A percentile compares a stretch with the other conserved stretches of the same genome.
Evolutionary conservation across 169 alveolate species (phyloP).

Genomic region (Blepharisma undulans): DNA sequence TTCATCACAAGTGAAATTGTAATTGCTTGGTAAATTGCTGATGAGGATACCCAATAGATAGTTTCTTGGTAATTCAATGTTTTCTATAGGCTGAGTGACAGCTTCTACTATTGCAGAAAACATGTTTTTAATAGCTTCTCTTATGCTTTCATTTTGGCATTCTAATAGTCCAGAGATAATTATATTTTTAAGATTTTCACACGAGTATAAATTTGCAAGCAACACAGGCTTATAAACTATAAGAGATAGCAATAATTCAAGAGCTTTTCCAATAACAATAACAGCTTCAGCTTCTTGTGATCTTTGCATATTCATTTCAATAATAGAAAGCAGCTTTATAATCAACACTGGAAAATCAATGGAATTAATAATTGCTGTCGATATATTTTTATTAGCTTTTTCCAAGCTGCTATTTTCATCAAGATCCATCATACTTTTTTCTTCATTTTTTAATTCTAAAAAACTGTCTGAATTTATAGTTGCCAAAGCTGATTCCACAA

Average conservation of each 20-base stretch:
- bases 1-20: conserved; percentile 47
- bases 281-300: conserved; percentile 39
- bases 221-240: conserved; percentile 1
- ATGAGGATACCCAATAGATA: conserved; percentile 45
- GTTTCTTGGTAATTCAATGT: conserved; percentile 33
- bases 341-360: conserved; percentile 3
- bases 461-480: conserved; percentile 34
- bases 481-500: conserved; percentile 22
- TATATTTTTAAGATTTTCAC: not conserved
- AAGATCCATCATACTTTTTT: not conserved
- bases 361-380: conserved; percentile 23
- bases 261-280: not conserved
- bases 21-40: conserved; percentile 38
- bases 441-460: conserved; percentile 21
- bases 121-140: not conserved
- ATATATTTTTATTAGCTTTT: conserved; percentile 4
- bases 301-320: conserved; percentile 30
- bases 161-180: not conserved
- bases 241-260: not conserved
- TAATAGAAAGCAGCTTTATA: not conserved
- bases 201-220: not conserved
- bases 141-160: not conserved
- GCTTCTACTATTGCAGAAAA: not conserved
- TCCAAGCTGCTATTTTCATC: not conserved
- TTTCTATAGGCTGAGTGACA: not conserved